Conservation (phyloP, 1,139 yeast genomes). For the Taphrina confusa region DNA sequence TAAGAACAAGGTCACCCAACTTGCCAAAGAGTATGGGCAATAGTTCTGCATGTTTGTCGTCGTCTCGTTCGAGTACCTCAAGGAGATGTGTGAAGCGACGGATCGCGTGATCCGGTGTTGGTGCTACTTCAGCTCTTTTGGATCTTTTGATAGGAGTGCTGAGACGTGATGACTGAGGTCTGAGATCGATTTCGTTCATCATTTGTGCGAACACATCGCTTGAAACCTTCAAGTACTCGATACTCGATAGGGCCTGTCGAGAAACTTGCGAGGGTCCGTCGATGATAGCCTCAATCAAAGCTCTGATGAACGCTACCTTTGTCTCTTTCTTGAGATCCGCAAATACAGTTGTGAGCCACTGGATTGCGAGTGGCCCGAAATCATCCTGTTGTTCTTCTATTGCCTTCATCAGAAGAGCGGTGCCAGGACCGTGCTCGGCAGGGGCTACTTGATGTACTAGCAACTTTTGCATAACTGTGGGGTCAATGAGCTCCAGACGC, state of each 20-base stretch:
- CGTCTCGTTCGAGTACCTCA: conserved; percentile 69
- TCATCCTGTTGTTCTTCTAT: conserved; percentile 54
- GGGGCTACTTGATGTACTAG: conserved; percentile 51
- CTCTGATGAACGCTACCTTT: conserved; percentile 60
- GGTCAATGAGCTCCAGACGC: conserved; percentile 42
- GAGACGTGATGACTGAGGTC: conserved; percentile 21
- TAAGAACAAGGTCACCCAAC: conserved; percentile 79
- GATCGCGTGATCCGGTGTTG: conserved; percentile 47
- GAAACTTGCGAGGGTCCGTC: conserved; percentile 49
- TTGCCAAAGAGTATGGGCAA: conserved; percentile 59
- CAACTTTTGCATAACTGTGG: conserved; percentile 52
- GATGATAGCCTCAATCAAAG: conserved; percentile 58
- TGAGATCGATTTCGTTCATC: conserved; percentile 54
- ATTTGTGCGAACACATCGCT: conserved; percentile 54
- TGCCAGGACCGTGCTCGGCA: conserved; percentile 59
- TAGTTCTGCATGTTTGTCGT: conserved; percentile 50
- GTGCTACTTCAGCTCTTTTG: conserved; percentile 48
- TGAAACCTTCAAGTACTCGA: conserved; percentile 55
- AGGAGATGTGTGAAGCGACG: conserved; percentile 74
- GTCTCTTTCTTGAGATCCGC: conserved; percentile 57
- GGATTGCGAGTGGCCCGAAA: conserved; percentile 55
- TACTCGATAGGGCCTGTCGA: conserved; percentile 60
- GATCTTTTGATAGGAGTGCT: conserved; percentile 29
- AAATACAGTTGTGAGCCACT: conserved; percentile 60
- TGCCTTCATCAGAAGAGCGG: conserved; percentile 60